Conservation (phyloP, 2,329 filamentous ascomycete genomes). For the Fonsecaea monophora region DNA sequence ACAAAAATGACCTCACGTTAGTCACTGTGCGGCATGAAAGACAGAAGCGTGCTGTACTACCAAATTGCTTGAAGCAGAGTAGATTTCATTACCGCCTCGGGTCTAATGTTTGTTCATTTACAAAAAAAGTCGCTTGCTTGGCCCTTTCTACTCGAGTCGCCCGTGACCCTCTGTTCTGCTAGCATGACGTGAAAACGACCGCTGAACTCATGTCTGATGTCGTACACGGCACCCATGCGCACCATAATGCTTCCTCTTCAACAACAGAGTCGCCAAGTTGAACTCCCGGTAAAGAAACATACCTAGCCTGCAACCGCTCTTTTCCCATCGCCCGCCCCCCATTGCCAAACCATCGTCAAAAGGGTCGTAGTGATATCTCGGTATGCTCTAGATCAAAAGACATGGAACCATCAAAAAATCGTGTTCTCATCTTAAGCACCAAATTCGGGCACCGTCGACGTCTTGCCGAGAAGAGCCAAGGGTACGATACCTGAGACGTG, state of each 20-base stretch:
- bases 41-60: too few species aligned
- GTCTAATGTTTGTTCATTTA: constrained; percentile 28
- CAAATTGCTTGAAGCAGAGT: constrained; percentile 2
- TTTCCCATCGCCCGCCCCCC: constrained; percentile 29
- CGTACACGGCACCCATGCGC: constrained; percentile 14
- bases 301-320: constrained; percentile 22
- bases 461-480: constrained; percentile 75
- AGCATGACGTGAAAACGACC: constrained; percentile 3
- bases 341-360: constrained; percentile 25
- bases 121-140: constrained; percentile 14
- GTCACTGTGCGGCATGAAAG: too few species aligned
- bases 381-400: constrained; percentile 31
- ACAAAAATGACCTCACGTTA: too few species aligned
- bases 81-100: constrained; percentile 21
- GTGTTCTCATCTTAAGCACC: constrained; percentile 41
- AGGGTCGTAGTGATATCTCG: constrained; percentile 24
- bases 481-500: constrained; percentile 96
- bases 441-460: constrained; percentile 68
- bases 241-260: constrained; percentile 9
- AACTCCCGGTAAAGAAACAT: constrained; percentile 27
- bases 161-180: not conserved
- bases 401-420: constrained; percentile 19
- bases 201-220: constrained; percentile 3
- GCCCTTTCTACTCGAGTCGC: not conserved
- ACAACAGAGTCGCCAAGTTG: constrained; percentile 6